phyloP scores from a whole-genome alignment of 306 rosid genomes.

The Clitoria ternatea region DNA sequence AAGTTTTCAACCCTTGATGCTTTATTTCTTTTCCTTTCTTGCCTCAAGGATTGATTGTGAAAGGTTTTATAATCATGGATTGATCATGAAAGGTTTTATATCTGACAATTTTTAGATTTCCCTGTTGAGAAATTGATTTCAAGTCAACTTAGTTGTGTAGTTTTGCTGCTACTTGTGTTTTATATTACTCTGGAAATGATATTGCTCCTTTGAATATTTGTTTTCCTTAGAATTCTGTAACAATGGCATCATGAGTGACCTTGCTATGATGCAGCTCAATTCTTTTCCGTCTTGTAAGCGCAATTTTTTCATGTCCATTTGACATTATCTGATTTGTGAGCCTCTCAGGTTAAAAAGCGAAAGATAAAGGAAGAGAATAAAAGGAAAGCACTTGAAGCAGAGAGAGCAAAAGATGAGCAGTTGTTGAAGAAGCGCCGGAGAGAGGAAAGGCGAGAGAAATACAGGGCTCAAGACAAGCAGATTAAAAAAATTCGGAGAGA shows the following conservation, averaged over 20 bases:
- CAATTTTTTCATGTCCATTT: background rate
- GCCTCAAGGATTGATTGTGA: background rate
- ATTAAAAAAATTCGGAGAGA: slow-evolving; percentile 61
- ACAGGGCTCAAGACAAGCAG: slow-evolving; percentile 61
- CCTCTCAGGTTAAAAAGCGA: slow-evolving; percentile 60
- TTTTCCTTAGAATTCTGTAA: background rate
- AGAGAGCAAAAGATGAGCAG: slow-evolving; percentile 66
- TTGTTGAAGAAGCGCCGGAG: slow-evolving; percentile 67
- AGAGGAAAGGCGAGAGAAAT: slow-evolving; percentile 77
- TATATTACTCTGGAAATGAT: background rate
- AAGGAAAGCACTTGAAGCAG: slow-evolving; percentile 53
- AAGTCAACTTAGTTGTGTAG: background rate
- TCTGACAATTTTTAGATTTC: background rate
- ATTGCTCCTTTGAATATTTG: background rate
- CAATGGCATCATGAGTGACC: background rate
- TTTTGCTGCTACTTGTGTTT: background rate
- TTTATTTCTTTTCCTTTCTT: background rate
- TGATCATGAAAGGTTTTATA: background rate
- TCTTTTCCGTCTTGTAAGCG: background rate
- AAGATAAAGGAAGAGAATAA: slow-evolving; percentile 64
- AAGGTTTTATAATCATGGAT: background rate
- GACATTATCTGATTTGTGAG: background rate
- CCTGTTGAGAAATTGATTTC: background rate
- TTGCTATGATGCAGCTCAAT: background rate
- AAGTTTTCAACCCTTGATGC: background rate